Evolutionary conservation across 257 asterid genomes (phyloP), one percentile per base, ranked within the genome.

Genomic region (Parsonsia alboflavescens): DNA sequence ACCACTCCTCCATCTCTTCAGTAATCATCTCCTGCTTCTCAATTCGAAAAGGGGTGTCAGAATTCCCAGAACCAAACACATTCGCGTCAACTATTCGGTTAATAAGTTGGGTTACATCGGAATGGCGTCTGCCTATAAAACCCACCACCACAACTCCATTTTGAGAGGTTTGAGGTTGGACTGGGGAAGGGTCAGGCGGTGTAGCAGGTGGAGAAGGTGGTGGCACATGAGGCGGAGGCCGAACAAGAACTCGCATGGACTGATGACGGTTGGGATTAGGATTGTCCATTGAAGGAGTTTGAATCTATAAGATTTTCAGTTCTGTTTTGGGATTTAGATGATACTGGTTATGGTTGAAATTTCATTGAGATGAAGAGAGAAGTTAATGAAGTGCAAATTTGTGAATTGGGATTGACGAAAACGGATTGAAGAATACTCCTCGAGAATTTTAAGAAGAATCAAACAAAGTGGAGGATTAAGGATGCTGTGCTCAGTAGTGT

Each of bases 121-220:
- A 85, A 72, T 75, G 84, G 63, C 97, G 91, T 79, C 71, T 86
- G 36, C 99, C 97, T 28, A 92, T 81, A 76, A 95, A 95, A 68
- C 99, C 99, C 33, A 92, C 97, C 10, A 89, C 96, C 15, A 87
- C 89, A 83, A 89, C 86, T 77, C 97, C 96, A 78, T 72, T 85
- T 64, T 69, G 87, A 53, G 88, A 77, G 49, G 85, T 59, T 22
- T 76, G 76, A 7, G 86, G 36, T 8, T 82, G 52, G 68, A 75
- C 57, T 5, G 83, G 75, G 10, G 80, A 61, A 33, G 82, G 79
- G 70, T 33, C 72, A 80, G 28, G 82, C 81, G 42, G 83, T 80
- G 54, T 58, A 83, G 70, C 88, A 77, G 58, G 73, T 74, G 71
- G 81, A 46, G 53, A 90, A 76, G 24, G 90, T 85, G 39, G 80